Base-by-base conservation (phyloP, 805 yeast species). In the Metschnikowia drakensbergensis region DNA sequence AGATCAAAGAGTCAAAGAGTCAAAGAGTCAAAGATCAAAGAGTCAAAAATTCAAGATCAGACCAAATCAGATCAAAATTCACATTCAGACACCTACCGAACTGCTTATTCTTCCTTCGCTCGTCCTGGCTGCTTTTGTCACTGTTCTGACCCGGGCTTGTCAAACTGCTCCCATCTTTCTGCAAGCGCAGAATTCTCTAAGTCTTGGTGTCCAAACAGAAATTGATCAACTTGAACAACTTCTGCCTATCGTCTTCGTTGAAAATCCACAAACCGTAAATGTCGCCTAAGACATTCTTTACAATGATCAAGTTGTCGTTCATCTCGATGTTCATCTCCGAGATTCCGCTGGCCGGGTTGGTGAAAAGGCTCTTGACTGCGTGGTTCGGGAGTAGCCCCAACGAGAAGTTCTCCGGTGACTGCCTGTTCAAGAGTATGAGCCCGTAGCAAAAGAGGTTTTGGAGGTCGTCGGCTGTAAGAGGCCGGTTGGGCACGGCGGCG, bases 221-320 rank as follows among this genome's bases (percentile, higher is more conserved):
- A 41, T 69, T 69, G 9, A 73, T 56, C 40, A 69, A 62, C 57
- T 82, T 79, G 57, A 70, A 79, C 37, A 86, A 68, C 55, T 79
- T 78, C 39, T 75, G 76, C 63, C 92, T 72, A 58, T 86, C 91
- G 6, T 75, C 79, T 39, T 77, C 82, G 48, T 85, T 81, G 60
- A 84, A 87, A 22, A 86, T 75, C 94, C 94, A 87, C 42, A 87
- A 68, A 1, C 95, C 95, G 62, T 76, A 86, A 9, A 86, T 83
- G 39, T 84, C 87, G 23, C 86, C 89, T 44, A 78, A 68, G 44
- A 83, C 68, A 58, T 82, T 83, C 61, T 82, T 82, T 22, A 87
- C 77, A 47, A 87, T 86, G 36, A 87, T 79, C 60, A 86, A 72
- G 48, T 83, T 85, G 49, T 82, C 88, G 53, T 82, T 81, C 50